phyloP scores from a whole-genome alignment of 257 asterid species.

The Penstemon newberryi region DNA sequence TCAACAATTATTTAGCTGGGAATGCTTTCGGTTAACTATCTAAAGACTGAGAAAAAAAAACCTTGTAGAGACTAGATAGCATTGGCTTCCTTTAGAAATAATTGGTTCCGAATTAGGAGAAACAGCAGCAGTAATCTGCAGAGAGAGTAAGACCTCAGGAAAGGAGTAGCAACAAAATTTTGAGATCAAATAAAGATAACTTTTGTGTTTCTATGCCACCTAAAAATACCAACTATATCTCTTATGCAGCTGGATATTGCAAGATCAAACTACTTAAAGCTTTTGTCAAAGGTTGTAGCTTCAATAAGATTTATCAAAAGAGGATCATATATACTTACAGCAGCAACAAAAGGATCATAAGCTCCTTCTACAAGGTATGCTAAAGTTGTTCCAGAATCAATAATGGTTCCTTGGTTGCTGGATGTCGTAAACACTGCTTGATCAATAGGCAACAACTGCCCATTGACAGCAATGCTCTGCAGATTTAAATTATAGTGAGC shows the following conservation, averaged over 20 bases:
- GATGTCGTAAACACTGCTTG: slow-evolving; percentile 57
- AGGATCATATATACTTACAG: slow-evolving; percentile 53
- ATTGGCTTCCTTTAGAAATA: slow-evolving; percentile 55
- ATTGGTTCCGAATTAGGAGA: slow-evolving; percentile 53
- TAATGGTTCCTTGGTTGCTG: slow-evolving; percentile 59
- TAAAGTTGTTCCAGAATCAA: slow-evolving; percentile 90
- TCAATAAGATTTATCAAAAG: slow-evolving; percentile 11
- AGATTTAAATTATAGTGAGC: slow-evolving; percentile 66
- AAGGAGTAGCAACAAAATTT: background rate
- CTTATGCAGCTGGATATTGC: background rate
- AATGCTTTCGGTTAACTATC: background rate
- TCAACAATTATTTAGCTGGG: background rate
- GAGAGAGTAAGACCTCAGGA: slow-evolving; percentile 18
- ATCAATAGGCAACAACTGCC: slow-evolving; percentile 61
- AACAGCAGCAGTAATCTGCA: slow-evolving; percentile 71
- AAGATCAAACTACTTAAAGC: background rate
- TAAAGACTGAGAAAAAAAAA: slow-evolving; percentile 25
- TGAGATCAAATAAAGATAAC: slow-evolving; percentile 4
- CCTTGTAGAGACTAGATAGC: slow-evolving; percentile 67
- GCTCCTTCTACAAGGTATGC: slow-evolving; percentile 83
- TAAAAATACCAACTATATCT: background rate
- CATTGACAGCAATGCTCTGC: slow-evolving; percentile 67
- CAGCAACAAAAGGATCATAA: slow-evolving; percentile 71
- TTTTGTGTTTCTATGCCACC: slow-evolving; percentile 6
- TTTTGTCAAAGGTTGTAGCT: background rate